Percentiles rank a stretch among this genome's conserved stretches.
phyloP scores from a whole-genome alignment of 805 yeast species.

The Myxozyma melibiosi region DNA sequence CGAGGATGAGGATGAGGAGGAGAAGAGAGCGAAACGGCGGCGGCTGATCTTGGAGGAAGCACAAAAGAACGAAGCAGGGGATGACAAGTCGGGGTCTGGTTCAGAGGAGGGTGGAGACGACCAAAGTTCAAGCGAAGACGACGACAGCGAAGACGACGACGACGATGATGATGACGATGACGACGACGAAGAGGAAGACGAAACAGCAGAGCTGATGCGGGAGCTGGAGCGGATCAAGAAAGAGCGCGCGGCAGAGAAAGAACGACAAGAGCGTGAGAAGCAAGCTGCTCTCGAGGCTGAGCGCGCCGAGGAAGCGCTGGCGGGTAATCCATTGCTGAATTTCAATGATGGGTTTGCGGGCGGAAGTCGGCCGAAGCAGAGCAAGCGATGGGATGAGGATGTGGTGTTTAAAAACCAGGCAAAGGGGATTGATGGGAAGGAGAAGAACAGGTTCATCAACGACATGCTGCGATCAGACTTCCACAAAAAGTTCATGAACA shows the following conservation, averaged over 20 bases:
- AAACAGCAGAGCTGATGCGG: constrained; percentile 39
- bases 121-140: constrained; percentile 8
- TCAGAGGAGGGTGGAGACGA: constrained; percentile 20
- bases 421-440: constrained; percentile 34
- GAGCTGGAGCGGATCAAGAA: constrained; percentile 43
- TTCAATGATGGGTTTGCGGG: constrained; percentile 17
- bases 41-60: constrained; percentile 31
- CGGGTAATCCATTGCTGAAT: constrained; percentile 42
- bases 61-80: constrained; percentile 22
- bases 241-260: constrained; percentile 40
- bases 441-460: constrained; percentile 39
- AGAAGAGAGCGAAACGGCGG: constrained; percentile 21
- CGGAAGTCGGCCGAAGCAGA: not conserved
- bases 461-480: constrained; percentile 46
- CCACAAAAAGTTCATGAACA: constrained; percentile 43
- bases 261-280: constrained; percentile 33
- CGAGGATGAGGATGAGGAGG: constrained; percentile 16
- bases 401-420: constrained; percentile 44
- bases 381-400: constrained; percentile 42
- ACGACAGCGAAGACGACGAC: constrained; percentile 17
- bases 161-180: constrained; percentile 32
- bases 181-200: constrained; percentile 42
- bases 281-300: constrained; percentile 32
- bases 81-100: constrained; percentile 3
- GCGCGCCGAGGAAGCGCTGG: constrained; percentile 36